Conservation (phyloP, 2,329 filamentous ascomycete species). For the Paecilomyces dactylethromorphus region DNA sequence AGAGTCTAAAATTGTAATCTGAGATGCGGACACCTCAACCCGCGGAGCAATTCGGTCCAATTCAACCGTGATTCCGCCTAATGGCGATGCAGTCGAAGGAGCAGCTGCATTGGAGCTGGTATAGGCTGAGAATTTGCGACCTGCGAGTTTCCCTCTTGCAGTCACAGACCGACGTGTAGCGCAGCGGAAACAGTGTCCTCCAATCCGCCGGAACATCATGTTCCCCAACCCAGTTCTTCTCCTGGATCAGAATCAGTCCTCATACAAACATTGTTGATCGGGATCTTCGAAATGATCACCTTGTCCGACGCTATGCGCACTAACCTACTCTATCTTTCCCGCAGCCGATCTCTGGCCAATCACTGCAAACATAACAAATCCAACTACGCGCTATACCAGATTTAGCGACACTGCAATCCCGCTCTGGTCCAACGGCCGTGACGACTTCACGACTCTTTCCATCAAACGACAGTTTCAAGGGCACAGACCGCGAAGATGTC, state of each 20-base stretch:
- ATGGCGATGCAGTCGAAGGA: conserved; percentile 33
- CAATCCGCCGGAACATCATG: conserved; percentile 34
- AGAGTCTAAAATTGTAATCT: conserved; percentile 71
- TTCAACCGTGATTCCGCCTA: conserved; percentile 61
- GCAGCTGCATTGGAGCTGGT: conserved; percentile 17
- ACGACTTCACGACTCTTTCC: conserved; percentile 9
- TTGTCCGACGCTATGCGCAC: background rate
- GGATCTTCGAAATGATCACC: background rate
- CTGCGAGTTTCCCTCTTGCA: conserved; percentile 19
- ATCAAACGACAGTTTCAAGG: conserved; percentile 1
- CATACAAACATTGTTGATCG: background rate
- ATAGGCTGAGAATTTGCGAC: conserved; percentile 33
- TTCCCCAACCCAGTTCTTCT: conserved; percentile 3
- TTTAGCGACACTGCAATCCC: conserved; percentile 6
- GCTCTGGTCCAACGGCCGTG: conserved; percentile 2
- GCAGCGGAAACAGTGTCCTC: conserved; percentile 30
- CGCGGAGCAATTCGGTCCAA: conserved; percentile 85
- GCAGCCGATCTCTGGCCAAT: background rate
- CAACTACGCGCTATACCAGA: conserved; percentile 15
- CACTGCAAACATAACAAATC: conserved; percentile 32
- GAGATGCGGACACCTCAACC: conserved; percentile 75
- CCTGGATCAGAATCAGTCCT: background rate
- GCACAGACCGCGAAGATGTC: conserved; percentile 62
- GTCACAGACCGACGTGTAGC: conserved; percentile 22
- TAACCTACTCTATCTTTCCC: background rate